Percentiles rank a stretch among this genome's conserved stretches.
These are phyloP conservation scores for Parafenestella ontariensis DNA, from an alignment of 2,329 filamentous ascomycete species.

Conservation along the genomic window DNA sequence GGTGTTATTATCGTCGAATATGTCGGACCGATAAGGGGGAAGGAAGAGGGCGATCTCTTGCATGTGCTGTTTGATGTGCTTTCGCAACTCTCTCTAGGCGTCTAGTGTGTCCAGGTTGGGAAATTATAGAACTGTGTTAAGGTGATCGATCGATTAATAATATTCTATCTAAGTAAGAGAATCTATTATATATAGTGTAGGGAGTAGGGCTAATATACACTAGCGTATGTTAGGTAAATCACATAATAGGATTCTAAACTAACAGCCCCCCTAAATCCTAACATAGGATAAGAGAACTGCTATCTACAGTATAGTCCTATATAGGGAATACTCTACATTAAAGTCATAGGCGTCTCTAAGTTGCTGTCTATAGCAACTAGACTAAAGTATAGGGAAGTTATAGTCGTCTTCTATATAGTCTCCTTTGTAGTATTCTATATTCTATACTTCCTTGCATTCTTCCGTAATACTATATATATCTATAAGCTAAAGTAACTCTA, in stretches of 20 bases:
- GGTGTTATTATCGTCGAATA: background rate
- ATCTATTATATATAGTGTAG: constrained; percentile 3
- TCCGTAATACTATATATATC: too few species aligned
- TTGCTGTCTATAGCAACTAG: background rate
- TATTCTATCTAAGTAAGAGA: too few species aligned
- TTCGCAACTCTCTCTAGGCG: background rate
- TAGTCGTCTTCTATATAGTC: too few species aligned
- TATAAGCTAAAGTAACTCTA: too few species aligned
- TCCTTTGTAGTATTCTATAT: too few species aligned
- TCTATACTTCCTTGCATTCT: too few species aligned
- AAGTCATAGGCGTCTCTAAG: background rate
- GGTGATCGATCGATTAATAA: constrained; percentile 5
- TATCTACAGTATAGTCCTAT: background rate
- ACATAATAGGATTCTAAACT: background rate
- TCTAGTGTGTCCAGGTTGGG: background rate
- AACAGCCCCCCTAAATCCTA: background rate
- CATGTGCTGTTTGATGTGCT: constrained; percentile 6
- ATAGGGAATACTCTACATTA: background rate
- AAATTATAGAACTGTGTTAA: background rate
- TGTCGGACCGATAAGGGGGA: background rate
- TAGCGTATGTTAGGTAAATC: background rate
- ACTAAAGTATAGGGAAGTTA: too few species aligned
- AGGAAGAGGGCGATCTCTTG: constrained; percentile 5
- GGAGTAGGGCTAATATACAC: too few species aligned
- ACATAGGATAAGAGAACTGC: background rate